Percentiles rank a stretch among this genome's conserved stretches.
Evolutionary conservation across 2,329 filamentous ascomycete species (phyloP).

Genomic region (Grosmannia huntii): DNA sequence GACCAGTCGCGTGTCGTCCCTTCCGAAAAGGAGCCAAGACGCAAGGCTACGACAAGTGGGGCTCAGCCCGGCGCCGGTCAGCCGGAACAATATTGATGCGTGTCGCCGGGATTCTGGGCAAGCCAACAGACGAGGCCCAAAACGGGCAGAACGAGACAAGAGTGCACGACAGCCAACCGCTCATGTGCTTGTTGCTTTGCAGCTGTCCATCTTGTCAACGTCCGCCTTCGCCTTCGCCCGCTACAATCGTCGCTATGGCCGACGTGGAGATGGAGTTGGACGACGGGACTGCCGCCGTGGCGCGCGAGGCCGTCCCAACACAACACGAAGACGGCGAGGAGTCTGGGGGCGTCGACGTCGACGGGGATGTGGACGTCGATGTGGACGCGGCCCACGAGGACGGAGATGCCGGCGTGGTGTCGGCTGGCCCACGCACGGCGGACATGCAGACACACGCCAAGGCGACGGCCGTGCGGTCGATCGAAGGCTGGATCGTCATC

Average conservation of each 20-base stretch:
- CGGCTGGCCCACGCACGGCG: constrained; percentile 14
- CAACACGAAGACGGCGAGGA: not conserved
- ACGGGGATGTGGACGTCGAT: constrained; percentile 19
- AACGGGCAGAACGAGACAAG: too few relatives aligned
- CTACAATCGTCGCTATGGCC: constrained; percentile 7
- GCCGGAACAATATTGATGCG: not conserved
- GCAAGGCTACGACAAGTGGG: too few relatives aligned
- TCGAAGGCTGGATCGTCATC: constrained; percentile 81
- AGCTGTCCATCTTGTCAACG: too few relatives aligned
- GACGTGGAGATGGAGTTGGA: constrained; percentile 25
- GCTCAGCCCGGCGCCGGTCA: too few relatives aligned
- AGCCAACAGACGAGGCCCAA: too few relatives aligned
- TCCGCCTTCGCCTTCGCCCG: too few relatives aligned
- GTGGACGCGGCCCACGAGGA: not conserved
- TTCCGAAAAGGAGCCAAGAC: too few relatives aligned
- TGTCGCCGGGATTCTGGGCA: too few relatives aligned
- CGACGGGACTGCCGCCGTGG: not conserved
- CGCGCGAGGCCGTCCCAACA: not conserved
- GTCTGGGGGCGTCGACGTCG: not conserved
- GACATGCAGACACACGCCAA: constrained; percentile 62
- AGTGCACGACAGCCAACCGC: too few relatives aligned
- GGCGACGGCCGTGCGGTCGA: constrained; percentile 71
- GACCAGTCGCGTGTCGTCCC: too few relatives aligned
- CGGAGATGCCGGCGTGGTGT: not conserved
- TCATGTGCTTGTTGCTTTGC: too few relatives aligned